phyloP scores from a whole-genome alignment of 139 green algal species.

The Chlorella ohadii region DNA sequence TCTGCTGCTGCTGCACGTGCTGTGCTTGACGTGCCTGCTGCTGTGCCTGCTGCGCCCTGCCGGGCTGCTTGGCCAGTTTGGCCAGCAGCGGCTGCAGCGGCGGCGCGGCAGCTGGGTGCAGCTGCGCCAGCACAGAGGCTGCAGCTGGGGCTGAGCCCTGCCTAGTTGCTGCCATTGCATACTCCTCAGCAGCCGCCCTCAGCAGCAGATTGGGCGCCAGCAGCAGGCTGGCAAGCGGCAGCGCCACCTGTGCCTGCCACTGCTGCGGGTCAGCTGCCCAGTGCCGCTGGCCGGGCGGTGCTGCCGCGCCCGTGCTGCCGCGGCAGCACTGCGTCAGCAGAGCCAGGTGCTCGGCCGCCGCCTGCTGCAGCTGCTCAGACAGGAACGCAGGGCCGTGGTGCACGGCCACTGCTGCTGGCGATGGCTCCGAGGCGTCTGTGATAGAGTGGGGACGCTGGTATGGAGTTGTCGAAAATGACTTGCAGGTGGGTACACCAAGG shows the following conservation, averaged over 20 bases:
- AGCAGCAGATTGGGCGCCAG: background rate
- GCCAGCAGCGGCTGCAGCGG: conserved; percentile 21
- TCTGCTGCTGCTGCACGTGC: no score
- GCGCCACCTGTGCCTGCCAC: background rate
- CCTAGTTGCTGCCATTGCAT: background rate
- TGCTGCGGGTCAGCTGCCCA: background rate
- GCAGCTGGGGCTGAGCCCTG: background rate
- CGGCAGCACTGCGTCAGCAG: background rate
- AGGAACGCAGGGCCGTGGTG: background rate
- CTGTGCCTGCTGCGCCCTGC: background rate
- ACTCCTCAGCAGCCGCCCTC: background rate
- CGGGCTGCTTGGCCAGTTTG: background rate
- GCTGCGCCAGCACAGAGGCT: background rate
- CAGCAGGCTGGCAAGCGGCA: background rate
- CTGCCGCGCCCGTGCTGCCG: background rate
- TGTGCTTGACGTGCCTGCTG: background rate
- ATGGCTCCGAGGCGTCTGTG: background rate
- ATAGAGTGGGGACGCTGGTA: no score
- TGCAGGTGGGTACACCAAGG: no score
- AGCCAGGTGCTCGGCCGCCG: background rate
- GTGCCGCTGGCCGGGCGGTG: background rate
- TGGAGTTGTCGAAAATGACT: no score
- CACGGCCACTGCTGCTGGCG: background rate
- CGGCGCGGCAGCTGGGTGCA: background rate
- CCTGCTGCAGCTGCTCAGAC: conserved; percentile 14